phyloP scores from a whole-genome alignment of 441 rosid species.

The Populus hybrid region DNA sequence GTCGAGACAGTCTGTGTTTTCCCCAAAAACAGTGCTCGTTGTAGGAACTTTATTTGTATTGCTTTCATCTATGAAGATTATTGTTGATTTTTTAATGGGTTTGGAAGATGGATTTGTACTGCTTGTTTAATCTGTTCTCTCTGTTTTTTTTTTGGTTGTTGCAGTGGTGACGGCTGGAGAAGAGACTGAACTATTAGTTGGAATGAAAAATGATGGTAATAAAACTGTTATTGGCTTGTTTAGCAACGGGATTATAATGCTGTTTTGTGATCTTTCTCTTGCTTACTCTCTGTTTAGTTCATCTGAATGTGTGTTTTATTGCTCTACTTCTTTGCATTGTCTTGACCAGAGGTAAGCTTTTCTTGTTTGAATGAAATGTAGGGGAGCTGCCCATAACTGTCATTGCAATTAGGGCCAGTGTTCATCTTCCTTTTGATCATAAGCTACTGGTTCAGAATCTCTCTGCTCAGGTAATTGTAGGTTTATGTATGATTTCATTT shows the following conservation, averaged over 20 bases:
- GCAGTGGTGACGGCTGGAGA: slow-evolving; percentile 92
- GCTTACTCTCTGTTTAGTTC: too few relatives aligned
- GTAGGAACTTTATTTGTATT: slow-evolving; percentile 31
- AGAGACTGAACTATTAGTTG: slow-evolving; percentile 82
- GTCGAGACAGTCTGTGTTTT: slow-evolving; percentile 70
- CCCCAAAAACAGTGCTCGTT: slow-evolving; percentile 74
- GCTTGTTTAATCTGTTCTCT: background rate
- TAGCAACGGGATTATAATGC: slow-evolving; percentile 1
- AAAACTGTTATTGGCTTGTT: slow-evolving; percentile 6
- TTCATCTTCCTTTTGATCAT: slow-evolving; percentile 90
- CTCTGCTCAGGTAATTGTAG: slow-evolving; percentile 59
- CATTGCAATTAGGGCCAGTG: slow-evolving; percentile 80
- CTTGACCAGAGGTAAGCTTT: background rate
- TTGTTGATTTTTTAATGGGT: background rate
- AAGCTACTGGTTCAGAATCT: slow-evolving; percentile 85
- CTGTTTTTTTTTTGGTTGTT: background rate
- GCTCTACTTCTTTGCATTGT: background rate
- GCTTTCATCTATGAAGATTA: background rate
- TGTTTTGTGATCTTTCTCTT: background rate
- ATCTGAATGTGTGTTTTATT: background rate
- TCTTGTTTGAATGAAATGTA: slow-evolving; percentile 28
- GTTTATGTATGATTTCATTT: background rate
- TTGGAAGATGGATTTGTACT: background rate
- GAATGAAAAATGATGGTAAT: slow-evolving; percentile 84
- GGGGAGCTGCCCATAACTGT: slow-evolving; percentile 61